These are phyloP conservation scores for Neoscytalidium dimidiatum DNA, from an alignment of 2,329 filamentous ascomycete genomes.

Conservation along the genomic window DNA sequence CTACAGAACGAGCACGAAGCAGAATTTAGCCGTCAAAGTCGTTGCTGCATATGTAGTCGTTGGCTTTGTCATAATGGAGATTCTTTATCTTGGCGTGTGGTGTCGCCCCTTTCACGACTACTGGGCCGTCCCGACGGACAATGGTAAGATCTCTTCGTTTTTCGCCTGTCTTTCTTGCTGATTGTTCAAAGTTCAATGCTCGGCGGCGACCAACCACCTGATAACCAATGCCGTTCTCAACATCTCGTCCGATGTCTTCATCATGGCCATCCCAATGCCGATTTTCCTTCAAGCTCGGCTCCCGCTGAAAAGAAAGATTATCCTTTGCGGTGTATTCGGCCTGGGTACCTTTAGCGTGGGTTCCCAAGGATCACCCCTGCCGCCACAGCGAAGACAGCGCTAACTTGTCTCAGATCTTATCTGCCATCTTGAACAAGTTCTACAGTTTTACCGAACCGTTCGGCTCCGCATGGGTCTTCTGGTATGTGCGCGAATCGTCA, in stretches of 20 bases:
- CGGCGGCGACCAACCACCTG: constrained; percentile 41
- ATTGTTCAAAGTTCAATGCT: constrained; percentile 41
- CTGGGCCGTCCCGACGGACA: constrained; percentile 51
- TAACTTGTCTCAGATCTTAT: background rate
- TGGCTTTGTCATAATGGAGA: constrained; percentile 51
- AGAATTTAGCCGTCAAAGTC: constrained; percentile 43
- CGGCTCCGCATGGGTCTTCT: constrained; percentile 58
- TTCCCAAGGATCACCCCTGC: constrained; percentile 6
- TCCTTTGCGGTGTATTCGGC: constrained; percentile 57
- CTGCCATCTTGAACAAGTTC: constrained; percentile 61
- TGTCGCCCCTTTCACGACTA: constrained; percentile 56
- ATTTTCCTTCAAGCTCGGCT: constrained; percentile 47
- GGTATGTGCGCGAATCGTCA: constrained; percentile 60
- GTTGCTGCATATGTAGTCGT: constrained; percentile 48
- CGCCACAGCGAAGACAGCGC: background rate
- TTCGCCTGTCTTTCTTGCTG: background rate
- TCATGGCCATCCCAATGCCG: constrained; percentile 49
- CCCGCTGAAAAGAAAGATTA: constrained; percentile 52
- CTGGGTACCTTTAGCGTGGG: constrained; percentile 44
- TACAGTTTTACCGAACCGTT: constrained; percentile 62
- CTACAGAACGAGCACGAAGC: constrained; percentile 25
- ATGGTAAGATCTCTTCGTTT: background rate
- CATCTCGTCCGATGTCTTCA: constrained; percentile 48
- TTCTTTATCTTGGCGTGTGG: constrained; percentile 57
- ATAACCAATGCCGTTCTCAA: constrained; percentile 46